A percentile compares a stretch with the other conserved stretches of the same genome.
Evolutionary conservation across 257 asterid species (phyloP).

Genomic region (Linderniella brevidens): DNA sequence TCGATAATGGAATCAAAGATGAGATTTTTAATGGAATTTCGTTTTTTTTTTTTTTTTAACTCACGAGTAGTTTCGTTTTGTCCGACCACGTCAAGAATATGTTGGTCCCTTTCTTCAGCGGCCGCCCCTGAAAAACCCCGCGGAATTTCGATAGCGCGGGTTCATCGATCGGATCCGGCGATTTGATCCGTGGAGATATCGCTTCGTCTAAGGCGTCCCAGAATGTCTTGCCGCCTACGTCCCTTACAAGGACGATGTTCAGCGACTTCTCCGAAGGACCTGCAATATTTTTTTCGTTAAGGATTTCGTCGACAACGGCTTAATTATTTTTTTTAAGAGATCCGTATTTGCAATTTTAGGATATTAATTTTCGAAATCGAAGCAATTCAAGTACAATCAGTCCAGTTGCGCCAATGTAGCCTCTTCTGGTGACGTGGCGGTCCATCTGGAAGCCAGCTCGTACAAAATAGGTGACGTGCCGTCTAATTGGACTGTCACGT

Average conservation of each 20-base stretch:
- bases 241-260: conserved; percentile 67
- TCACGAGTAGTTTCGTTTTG: conserved; percentile 62
- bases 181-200: conserved; percentile 57
- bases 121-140: conserved; percentile 44
- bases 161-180: conserved; percentile 41
- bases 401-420: no score
- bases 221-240: conserved; percentile 79
- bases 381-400: no score
- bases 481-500: no score
- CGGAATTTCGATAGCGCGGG: conserved; percentile 61
- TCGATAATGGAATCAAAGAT: not conserved
- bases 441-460: no score
- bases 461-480: no score
- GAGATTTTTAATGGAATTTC: not conserved
- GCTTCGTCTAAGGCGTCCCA: conserved; percentile 93
- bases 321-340: no score
- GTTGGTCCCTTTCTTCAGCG: conserved; percentile 66
- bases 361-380: no score
- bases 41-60: conserved; percentile 13
- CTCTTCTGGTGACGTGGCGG: no score
- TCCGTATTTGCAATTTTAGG: no score
- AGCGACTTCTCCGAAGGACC: conserved; percentile 72
- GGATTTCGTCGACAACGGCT: conserved; percentile 8
- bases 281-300: conserved; percentile 21
- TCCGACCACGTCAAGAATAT: conserved; percentile 81